Conservation (phyloP, 2,329 filamentous ascomycete species). For the Cladosporium sp. region DNA sequence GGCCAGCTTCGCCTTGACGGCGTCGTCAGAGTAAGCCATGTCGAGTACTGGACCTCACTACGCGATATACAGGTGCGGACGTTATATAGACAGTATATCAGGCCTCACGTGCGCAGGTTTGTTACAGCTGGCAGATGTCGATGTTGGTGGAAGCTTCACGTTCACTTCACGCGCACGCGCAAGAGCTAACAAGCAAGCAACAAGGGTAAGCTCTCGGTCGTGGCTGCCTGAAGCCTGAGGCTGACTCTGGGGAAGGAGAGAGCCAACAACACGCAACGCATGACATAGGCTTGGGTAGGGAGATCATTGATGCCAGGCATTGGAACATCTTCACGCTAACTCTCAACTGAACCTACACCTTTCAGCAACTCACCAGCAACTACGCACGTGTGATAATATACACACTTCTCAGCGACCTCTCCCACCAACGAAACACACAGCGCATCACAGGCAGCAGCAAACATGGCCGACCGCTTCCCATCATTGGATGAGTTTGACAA, state of each 20-base stretch:
- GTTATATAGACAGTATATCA: background rate
- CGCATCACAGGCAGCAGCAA: slow-evolving; percentile 21
- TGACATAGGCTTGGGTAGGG: background rate
- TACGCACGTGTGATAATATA: background rate
- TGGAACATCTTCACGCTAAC: background rate
- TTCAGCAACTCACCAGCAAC: background rate
- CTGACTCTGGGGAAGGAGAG: background rate
- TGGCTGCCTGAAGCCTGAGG: background rate
- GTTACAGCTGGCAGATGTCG: background rate
- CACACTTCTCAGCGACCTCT: background rate
- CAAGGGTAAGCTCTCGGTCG: background rate
- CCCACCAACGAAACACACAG: background rate
- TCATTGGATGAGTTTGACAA: slow-evolving; percentile 55
- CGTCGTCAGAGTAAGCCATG: slow-evolving; percentile 96
- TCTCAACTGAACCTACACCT: too few relatives aligned
- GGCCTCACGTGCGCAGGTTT: background rate
- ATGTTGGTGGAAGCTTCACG: background rate
- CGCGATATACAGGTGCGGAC: background rate
- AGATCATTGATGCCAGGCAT: slow-evolving; percentile 6
- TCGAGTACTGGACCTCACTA: background rate
- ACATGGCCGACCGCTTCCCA: slow-evolving; percentile 54
- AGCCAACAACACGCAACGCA: slow-evolving; percentile 2
- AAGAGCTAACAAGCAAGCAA: background rate
- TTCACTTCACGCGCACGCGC: background rate
- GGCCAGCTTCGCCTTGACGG: slow-evolving; percentile 90